Evolutionary conservation across 495 filamentous ascomycete genomes (phyloP), one percentile per base, ranked within the genome.

Genomic region (Xylaria venustula): DNA sequence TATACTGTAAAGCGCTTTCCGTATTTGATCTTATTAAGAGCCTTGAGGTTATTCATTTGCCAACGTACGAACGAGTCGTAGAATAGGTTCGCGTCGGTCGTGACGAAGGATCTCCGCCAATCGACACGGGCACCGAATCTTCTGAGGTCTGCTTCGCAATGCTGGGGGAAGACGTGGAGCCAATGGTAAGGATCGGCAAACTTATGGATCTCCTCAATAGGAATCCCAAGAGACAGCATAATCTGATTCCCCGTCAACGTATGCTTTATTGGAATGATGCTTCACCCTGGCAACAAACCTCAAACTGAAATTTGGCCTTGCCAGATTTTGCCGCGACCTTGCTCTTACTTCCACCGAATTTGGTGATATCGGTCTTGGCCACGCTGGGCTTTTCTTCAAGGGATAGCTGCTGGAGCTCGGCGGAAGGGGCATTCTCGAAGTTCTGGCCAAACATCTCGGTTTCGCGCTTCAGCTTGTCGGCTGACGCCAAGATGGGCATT

Each of bases 401-500:
- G 4, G 48, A 52, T 3, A 60, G 26, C 40, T 60, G 48, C 25
- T 65, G 66, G 7, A 68, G 72, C 26, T 81, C 79, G 22, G 84
- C 83, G 12, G 85, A 84, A 54, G 85, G 86, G 69, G 89, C 92
- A 14, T 81, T 74, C 73, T 93, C 89, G 65, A 98, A 98, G 66
- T 90, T 85, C 69, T 87, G 75, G 22, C 94, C 95, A 71, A 98
- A 98, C 77, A 90, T 80, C 75, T 90, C 84, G 15, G 96, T 84
- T 70, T 98, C 95, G 54, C 93, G 88, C 47, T 82, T 80, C 36
- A 98, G 86, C 77, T 97, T 98, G 76, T 98, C 94, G 25, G 94
- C 93, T 69, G 90, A 96, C 4, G 94, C 92, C 74, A 97, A 97
- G 78, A 98, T 98, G 4, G 94, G 92, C 86, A 98, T 93, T 70